Conservation (phyloP, 2,329 filamentous ascomycete genomes). For the Nemania sp. region DNA sequence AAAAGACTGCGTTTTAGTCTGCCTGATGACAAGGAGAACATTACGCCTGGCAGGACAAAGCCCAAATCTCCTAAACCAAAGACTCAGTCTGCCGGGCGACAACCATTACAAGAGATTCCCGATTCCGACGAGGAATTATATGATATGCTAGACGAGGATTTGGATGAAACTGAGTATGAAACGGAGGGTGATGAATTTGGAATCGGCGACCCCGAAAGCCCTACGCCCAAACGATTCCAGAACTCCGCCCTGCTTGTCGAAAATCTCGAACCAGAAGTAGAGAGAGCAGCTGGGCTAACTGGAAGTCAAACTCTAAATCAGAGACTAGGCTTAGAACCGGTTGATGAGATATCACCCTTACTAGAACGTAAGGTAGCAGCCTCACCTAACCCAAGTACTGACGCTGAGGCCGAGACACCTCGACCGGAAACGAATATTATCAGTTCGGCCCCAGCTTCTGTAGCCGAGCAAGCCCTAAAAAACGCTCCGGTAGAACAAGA, state of each 20-base stretch:
- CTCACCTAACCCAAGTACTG: not conserved
- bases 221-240: conserved; percentile 30
- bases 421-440: conserved; percentile 8
- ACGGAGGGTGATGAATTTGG: conserved; percentile 42
- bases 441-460: conserved; percentile 16
- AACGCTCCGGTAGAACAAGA: conserved; percentile 29
- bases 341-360: not conserved
- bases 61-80: conserved; percentile 49
- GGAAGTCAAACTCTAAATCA: conserved; percentile 28
- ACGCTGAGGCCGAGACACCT: conserved; percentile 20
- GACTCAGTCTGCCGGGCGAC: conserved; percentile 40
- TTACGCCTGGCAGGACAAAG: conserved; percentile 50
- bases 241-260: not conserved
- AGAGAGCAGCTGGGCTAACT: conserved; percentile 43
- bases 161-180: conserved; percentile 43
- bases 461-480: conserved; percentile 33
- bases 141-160: conserved; percentile 43
- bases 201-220: conserved; percentile 32
- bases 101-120: conserved; percentile 48
- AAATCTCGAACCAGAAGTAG: conserved; percentile 28
- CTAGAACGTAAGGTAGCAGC: not conserved
- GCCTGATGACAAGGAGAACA: conserved; percentile 52
- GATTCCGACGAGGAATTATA: conserved; percentile 47
- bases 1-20: conserved; percentile 48
- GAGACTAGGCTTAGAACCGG: conserved; percentile 14